A percentile compares a stretch with the other conserved stretches of the same genome.
These are phyloP conservation scores for Mucor mucedo DNA, from an alignment of 371 early-diverging fungal genomes.

Conservation along the genomic window DNA sequence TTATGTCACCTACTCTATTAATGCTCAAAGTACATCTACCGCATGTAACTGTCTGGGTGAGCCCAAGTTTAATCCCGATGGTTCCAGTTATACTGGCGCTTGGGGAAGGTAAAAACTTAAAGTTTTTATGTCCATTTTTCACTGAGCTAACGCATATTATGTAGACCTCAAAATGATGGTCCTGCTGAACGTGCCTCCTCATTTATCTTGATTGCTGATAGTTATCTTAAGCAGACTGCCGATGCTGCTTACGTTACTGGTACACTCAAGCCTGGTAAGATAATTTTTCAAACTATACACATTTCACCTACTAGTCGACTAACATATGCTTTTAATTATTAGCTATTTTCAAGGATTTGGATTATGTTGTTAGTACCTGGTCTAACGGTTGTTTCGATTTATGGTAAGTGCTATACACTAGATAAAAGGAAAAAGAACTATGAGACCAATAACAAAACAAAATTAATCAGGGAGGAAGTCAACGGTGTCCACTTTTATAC, in stretches of 20 bases:
- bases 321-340: neutral
- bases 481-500: conserved; percentile 74
- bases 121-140: neutral
- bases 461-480: conserved; percentile 55
- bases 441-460: neutral
- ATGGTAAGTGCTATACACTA: conserved; percentile 25
- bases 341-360: conserved; percentile 59
- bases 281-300: no score
- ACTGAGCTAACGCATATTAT: neutral
- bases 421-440: neutral
- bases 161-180: conserved; percentile 80
- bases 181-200: conserved; percentile 75
- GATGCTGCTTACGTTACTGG: conserved; percentile 33
- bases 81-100: conserved; percentile 50
- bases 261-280: conserved; percentile 21
- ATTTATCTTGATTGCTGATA: conserved; percentile 53
- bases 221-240: conserved; percentile 32
- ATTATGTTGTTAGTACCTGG: conserved; percentile 62
- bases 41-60: conserved; percentile 69
- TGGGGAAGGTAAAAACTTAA: conserved; percentile 57
- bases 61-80: conserved; percentile 77
- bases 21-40: conserved; percentile 36
- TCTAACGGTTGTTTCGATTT: conserved; percentile 54
- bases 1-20: conserved; percentile 40
- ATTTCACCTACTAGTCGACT: no score